Base-by-base conservation (phyloP, 768 basidiomycete species). In the Macrocybe gigantea region DNA sequence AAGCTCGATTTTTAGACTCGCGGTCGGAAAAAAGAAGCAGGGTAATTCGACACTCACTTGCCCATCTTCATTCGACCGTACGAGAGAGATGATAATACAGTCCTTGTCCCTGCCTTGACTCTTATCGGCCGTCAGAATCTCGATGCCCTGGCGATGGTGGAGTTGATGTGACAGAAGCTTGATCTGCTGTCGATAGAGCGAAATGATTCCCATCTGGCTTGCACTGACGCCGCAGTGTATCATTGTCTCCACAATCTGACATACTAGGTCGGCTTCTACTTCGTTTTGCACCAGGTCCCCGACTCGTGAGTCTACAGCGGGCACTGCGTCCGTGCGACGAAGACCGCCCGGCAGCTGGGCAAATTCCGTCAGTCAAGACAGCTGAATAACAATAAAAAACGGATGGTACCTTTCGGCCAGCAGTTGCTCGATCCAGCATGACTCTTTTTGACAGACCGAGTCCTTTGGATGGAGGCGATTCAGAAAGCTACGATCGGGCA, bases 91-190 rank as follows among this genome's bases (percentile, higher is more conserved):
- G 53, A 99, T 74, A 49, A 98, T 82, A 61, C 90, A 93, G 40
- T 95, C 92, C 63, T 99, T 98, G 66, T 99, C 95, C 41, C 95
- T 69, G 0, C 95, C 94, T 66, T 96, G 94, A 64, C 88, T 91
- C 48, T 83, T 84, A 67, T 98, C 95, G 5, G 92, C 93, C 0
- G 94, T 98, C 49, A 95, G 67, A 41, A 93, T 79, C 64, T 98
- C 94, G 10, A 95, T 71, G 1, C 71, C 78, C 35, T 74, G 71
- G 48, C 70, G 71, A 38, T 64, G 66, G 33, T 72, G 66, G 34
- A 97, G 62, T 38, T 86, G 64, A 53, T 87, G 74, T 0, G 82
- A 75, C 30, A 99, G 66, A 1, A 94, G 74, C 68, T 98, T 97
- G 68, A 94, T 85, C 60, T 99, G 96, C 55, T 98, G 96, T 1